Evolutionary conservation across 75 land plant species (phyloP), one percentile per base, ranked within the genome.

Genomic region (Azolla pinnata): DNA sequence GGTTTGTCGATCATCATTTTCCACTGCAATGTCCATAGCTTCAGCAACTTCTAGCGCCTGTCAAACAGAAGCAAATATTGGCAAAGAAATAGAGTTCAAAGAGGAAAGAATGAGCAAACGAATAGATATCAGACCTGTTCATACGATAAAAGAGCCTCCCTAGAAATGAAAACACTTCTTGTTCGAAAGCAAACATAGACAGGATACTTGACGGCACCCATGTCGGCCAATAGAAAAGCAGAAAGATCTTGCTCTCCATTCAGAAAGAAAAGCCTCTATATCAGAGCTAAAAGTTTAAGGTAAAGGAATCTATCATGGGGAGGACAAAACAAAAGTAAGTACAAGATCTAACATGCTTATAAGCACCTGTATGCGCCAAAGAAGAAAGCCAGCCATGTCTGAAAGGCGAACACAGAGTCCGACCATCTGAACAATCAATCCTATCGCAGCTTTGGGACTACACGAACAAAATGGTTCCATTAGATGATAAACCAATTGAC

Each of bases 1-100:
- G 31, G 60, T 64, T 35, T 73, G 47, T 55, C 45, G 14, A 44
- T 91, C 76, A 57, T 78, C 70, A 23, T 54, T 73, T 50, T 91
- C 95, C 25, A 91, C 59, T 21, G 95, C 70, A 61, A 79, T 67
- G 71, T 91, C 97, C 82, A 88, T 73, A 45, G 81, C 63, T 69
- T 91, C 89, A 64, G 97, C 88, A 60, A 91, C 75, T 65, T 70
- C 81, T 64, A 91, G 64, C 14, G 97, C 97, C 97, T 91, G 79
- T 14, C n/a, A n/a, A 59, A 62, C 20, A 49, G 57, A 18, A 2
- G 12, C 17, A 20, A 30, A 62, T 33, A 31, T n/a, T n/a, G n/a
- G n/a, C n/a, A n/a, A n/a, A n/a, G n/a, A n/a, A n/a, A n/a, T n/a
- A 25, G 17, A 26, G 14, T 30, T 24, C 24, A 31, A 33, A 20